Conservation (phyloP, 1,284 basidiomycete genomes). For the Peniophora sp. region DNA sequence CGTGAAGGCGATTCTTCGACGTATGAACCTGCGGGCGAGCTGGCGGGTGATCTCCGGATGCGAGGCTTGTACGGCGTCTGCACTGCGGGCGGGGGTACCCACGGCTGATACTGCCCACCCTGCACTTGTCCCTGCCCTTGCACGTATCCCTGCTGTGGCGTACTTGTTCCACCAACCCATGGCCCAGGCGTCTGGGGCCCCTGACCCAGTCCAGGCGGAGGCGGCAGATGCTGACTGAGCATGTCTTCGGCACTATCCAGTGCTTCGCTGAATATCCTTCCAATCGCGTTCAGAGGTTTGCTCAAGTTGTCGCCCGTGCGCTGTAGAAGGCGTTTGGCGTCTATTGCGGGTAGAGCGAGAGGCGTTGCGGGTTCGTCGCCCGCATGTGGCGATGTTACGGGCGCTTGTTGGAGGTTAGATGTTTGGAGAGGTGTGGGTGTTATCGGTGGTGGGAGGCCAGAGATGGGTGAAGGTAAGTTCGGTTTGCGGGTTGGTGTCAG, state of each 20-base stretch:
- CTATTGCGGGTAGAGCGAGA: slow-evolving; percentile 64
- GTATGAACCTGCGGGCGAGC: slow-evolving; percentile 14
- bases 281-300: slow-evolving; percentile 81
- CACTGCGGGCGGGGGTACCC: slow-evolving; percentile 28
- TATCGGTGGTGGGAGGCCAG: slow-evolving; percentile 15
- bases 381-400: slow-evolving; percentile 35
- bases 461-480: slow-evolving; percentile 16
- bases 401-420: too few relatives aligned
- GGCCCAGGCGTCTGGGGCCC: too few relatives aligned
- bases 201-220: slow-evolving; percentile 15
- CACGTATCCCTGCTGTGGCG: not conserved
- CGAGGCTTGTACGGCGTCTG: slow-evolving; percentile 72
- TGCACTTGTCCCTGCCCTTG: slow-evolving; percentile 7
- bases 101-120: slow-evolving; percentile 12
- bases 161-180: too few relatives aligned
- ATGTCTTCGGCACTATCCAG: slow-evolving; percentile 44
- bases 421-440: slow-evolving; percentile 14
- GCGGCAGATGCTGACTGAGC: slow-evolving; percentile 10
- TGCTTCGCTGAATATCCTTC: slow-evolving; percentile 78
- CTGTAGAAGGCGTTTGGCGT: slow-evolving; percentile 77
- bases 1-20: slow-evolving; percentile 7
- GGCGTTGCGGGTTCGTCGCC: slow-evolving; percentile 84
- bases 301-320: slow-evolving; percentile 85
- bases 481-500: slow-evolving; percentile 5
- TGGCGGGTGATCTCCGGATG: slow-evolving; percentile 36